Conservation (phyloP, 2,329 filamentous ascomycete genomes). For the Microcyclosporella mali region DNA sequence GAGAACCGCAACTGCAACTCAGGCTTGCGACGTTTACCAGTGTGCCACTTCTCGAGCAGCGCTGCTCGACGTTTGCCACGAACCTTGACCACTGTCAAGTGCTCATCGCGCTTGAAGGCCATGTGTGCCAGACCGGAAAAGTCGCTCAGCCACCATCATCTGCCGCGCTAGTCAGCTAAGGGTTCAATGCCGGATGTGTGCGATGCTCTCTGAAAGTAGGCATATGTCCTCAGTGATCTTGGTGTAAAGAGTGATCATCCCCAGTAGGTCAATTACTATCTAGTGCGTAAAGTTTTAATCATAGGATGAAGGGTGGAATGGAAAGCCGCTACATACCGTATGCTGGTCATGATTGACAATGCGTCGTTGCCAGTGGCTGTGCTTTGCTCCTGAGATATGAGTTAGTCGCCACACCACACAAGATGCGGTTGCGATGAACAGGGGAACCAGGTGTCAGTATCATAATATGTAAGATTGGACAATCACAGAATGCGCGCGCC, state of each 20-base stretch:
- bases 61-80: conserved; percentile 29
- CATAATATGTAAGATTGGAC: conserved; percentile 1
- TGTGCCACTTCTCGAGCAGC: conserved; percentile 24
- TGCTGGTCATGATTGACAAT: not conserved
- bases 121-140: not conserved
- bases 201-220: too few relatives aligned
- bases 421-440: not conserved
- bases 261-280: conserved; percentile 42
- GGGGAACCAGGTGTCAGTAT: not conserved
- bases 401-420: not conserved
- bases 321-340: conserved; percentile 8
- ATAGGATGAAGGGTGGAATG: conserved; percentile 43
- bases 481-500: not conserved
- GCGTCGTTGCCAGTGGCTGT: not conserved
- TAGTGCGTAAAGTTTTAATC: conserved; percentile 60
- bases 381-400: not conserved
- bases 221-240: conserved; percentile 34
- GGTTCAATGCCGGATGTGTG: too few relatives aligned
- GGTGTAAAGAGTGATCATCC: conserved; percentile 34
- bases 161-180: too few relatives aligned
- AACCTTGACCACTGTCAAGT: conserved; percentile 27
- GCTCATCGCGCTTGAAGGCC: conserved; percentile 1
- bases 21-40: conserved; percentile 20
- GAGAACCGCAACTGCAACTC: conserved; percentile 11
- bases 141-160: too few relatives aligned